A percentile compares a stretch with the other conserved stretches of the same genome.
Conservation (phyloP, 495 filamentous ascomycete species). For the Penicillium simplicissimum region DNA sequence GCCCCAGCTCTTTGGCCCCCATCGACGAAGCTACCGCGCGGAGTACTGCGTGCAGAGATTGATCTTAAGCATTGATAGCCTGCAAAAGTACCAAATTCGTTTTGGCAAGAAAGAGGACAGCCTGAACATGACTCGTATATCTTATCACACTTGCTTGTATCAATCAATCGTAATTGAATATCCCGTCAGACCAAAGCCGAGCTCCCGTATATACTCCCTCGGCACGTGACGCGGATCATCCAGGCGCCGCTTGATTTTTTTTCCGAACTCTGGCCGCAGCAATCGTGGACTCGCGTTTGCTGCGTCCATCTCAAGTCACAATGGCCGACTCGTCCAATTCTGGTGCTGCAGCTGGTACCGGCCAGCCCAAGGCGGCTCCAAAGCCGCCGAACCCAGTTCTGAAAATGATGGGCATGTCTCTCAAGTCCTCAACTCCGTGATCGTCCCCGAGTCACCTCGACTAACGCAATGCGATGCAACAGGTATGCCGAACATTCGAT, state of each 20-base stretch:
- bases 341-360: constrained; percentile 30
- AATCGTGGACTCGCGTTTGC: background rate
- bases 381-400: constrained; percentile 65
- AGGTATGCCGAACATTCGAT: constrained; percentile 74
- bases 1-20: background rate
- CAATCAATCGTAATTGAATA: background rate
- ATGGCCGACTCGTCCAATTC: constrained; percentile 44
- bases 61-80: background rate
- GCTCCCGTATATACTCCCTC: background rate
- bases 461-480: constrained; percentile 14
- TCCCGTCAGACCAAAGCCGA: background rate
- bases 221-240: constrained; percentile 26
- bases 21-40: background rate
- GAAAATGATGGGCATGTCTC: constrained; percentile 65
- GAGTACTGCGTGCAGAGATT: too few species aligned
- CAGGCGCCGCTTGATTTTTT: constrained; percentile 24
- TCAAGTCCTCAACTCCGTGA: background rate
- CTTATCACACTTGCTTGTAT: background rate
- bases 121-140: background rate
- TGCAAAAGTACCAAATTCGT: background rate
- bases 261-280: constrained; percentile 14
- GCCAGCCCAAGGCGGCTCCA: constrained; percentile 42
- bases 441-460: background rate
- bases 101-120: too few species aligned
- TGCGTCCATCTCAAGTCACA: constrained; percentile 2